phyloP scores from a whole-genome alignment of 108 stramenopile genomes.

The Pelagomonas calceolata region DNA sequence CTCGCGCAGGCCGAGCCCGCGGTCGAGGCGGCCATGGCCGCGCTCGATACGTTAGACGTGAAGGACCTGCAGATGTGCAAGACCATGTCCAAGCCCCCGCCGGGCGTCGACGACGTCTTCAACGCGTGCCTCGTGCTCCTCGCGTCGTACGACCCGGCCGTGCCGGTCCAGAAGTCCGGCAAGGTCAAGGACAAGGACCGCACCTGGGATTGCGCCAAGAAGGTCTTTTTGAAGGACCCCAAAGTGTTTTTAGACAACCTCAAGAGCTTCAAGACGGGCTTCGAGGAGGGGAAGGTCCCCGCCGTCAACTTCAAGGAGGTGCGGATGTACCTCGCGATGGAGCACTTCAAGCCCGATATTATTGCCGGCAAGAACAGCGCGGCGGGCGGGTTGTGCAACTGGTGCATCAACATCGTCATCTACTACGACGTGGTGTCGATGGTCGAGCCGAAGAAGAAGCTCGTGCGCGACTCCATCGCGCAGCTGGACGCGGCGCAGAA shows the following conservation, averaged over 20 bases:
- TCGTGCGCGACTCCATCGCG: conserved; percentile 40
- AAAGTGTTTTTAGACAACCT: conserved; percentile 48
- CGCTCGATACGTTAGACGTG: conserved; percentile 53
- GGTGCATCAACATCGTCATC: conserved; percentile 54
- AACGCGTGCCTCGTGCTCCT: conserved; percentile 50
- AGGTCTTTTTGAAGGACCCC: conserved; percentile 44
- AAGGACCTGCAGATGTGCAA: conserved; percentile 42
- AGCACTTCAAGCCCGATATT: conserved; percentile 53
- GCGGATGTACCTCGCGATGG: conserved; percentile 39
- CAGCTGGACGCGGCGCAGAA: conserved; percentile 37
- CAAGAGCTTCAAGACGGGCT: conserved; percentile 42
- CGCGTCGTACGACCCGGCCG: conserved; percentile 36
- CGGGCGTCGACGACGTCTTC: conserved; percentile 60
- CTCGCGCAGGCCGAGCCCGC: conserved; percentile 54
- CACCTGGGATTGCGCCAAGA: conserved; percentile 50
- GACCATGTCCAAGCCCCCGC: conserved; percentile 53
- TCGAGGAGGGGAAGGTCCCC: conserved; percentile 42
- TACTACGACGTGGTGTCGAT: conserved; percentile 56
- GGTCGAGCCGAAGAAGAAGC: conserved; percentile 54
- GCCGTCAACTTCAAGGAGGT: conserved; percentile 52
- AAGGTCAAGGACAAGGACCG: conserved; percentile 47
- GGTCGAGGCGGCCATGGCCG: conserved; percentile 50
- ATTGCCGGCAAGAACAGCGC: conserved; percentile 48
- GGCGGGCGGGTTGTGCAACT: conserved; percentile 52
- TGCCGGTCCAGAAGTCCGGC: conserved; percentile 41